These are phyloP conservation scores for Ploettnerulaceae sp. DNA, from an alignment of 2,329 filamentous ascomycete species.

Conservation along the genomic window DNA sequence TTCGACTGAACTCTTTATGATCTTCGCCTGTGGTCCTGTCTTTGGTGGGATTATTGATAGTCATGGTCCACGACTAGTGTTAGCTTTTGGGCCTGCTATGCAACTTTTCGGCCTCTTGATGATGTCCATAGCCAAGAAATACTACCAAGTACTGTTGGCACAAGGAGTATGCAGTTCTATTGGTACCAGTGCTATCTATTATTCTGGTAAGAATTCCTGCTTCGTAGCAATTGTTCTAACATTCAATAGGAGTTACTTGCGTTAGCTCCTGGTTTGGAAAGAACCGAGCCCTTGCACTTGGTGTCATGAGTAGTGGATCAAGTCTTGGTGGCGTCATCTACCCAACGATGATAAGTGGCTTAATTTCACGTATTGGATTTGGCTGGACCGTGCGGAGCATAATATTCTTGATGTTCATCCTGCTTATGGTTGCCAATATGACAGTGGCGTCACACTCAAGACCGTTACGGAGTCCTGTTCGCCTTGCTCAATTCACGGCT, in stretches of 20 bases:
- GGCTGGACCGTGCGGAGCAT: conserved; percentile 14
- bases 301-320: conserved; percentile 42
- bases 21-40: conserved; percentile 48
- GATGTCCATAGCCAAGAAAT: conserved; percentile 34
- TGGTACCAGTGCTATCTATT: conserved; percentile 41
- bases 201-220: conserved; percentile 28
- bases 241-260: neutral
- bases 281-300: conserved; percentile 41
- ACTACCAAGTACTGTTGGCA: conserved; percentile 38
- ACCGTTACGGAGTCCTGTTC: conserved; percentile 18
- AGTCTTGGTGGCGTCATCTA: conserved; percentile 49
- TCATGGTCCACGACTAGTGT: conserved; percentile 52
- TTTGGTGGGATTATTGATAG: conserved; percentile 57
- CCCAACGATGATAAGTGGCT: conserved; percentile 46
- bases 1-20: conserved; percentile 45
- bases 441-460: conserved; percentile 8
- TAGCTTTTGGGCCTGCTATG: conserved; percentile 35
- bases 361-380: conserved; percentile 12
- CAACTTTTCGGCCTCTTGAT: conserved; percentile 35
- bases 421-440: conserved; percentile 11
- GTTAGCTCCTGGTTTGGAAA: conserved; percentile 39
- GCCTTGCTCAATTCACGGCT: conserved; percentile 21
- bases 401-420: conserved; percentile 10
- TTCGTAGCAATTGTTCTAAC: conserved; percentile 32
- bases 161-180: conserved; percentile 39